These are phyloP conservation scores for Pachyrhizus erosus DNA, from an alignment of 306 rosid species.

Conservation along the genomic window DNA sequence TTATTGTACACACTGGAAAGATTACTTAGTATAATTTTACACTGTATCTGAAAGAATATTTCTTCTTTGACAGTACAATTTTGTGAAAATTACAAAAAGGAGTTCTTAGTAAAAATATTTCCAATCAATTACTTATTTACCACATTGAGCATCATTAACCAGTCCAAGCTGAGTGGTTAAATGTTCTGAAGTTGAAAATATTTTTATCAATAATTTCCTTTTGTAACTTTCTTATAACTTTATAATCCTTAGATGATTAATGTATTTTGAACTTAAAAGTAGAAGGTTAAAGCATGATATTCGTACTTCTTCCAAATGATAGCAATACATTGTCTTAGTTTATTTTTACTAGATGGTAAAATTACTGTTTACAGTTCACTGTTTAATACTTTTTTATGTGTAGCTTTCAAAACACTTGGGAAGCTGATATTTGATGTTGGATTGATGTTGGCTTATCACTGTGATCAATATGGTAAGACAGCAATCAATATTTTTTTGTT, in stretches of 20 bases:
- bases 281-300: conserved; percentile 23
- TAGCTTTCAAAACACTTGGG: conserved; percentile 95
- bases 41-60: conserved; percentile 13
- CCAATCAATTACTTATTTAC: conserved; percentile 14
- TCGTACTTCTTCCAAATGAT: conserved; percentile 27
- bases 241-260: conserved; percentile 29
- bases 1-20: conserved; percentile 3
- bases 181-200: conserved; percentile 9
- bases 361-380: conserved; percentile 39
- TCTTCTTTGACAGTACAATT: conserved; percentile 24
- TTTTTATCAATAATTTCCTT: conserved; percentile 1
- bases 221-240: background rate
- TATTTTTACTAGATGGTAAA: conserved; percentile 18
- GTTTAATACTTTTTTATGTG: conserved; percentile 37
- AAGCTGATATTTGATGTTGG: conserved; percentile 91
- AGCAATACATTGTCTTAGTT: background rate
- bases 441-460: conserved; percentile 90
- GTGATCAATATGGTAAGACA: conserved; percentile 85
- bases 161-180: conserved; percentile 24
- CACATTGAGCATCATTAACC: conserved; percentile 5
- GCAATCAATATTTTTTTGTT: background rate
- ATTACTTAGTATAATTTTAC: background rate
- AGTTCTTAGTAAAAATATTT: background rate
- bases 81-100: background rate
- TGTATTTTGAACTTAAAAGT: conserved; percentile 25